Evolutionary conservation across 2,329 filamentous ascomycete genomes (phyloP), one percentile per base, ranked within the genome.

Genomic region (Pleoardoris graminearum): DNA sequence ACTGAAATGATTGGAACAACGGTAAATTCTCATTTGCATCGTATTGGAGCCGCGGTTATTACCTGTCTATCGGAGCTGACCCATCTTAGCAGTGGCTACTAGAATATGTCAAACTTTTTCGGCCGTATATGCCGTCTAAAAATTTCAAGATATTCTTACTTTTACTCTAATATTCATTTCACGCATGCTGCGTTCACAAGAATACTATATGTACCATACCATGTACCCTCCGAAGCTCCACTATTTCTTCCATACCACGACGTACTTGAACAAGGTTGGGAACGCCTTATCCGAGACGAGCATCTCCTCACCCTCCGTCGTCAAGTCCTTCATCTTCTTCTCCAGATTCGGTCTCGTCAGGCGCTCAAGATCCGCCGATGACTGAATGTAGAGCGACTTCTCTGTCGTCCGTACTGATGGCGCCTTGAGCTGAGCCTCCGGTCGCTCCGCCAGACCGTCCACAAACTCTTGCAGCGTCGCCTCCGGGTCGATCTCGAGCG

Each of bases 271-370:
- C 68, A 89, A 84, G 22, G 90, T 86, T 29, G 86, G 84, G 69
- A 95, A 94, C 1, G 91, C 90, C n/a, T 90, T 89, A 73, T 97
- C 93, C 14, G 90, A 92, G 41, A 99, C 88, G n/a, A 86, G 90
- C 42, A 99, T 82, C 74, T 97, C 91, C 69, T 97, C 89, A 11
- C 91, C 91, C 63, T 91, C 81, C 39, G 83, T 82, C 19, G 99
- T 80, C 57, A 99, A 74, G 22, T 96, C 90, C 23, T 73, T 76
- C 53, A 99, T 78, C 65, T 87, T 94, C 77, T 88, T 90, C 56
- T 80, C 79, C 57, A 99, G 77, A 69, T 99, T 97, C 1, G 85
- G 84, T 49, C 90, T 80, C 1, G 93, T 97, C 76, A 91, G 84
- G 75, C 91, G 85, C 69, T 96, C 90, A 49, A 99, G 77, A 57